Percentiles rank a stretch among this genome's conserved stretches.
These are phyloP conservation scores for Lasiodiplodia citricola DNA, from an alignment of 2,329 filamentous ascomycete species.

Conservation along the genomic window DNA sequence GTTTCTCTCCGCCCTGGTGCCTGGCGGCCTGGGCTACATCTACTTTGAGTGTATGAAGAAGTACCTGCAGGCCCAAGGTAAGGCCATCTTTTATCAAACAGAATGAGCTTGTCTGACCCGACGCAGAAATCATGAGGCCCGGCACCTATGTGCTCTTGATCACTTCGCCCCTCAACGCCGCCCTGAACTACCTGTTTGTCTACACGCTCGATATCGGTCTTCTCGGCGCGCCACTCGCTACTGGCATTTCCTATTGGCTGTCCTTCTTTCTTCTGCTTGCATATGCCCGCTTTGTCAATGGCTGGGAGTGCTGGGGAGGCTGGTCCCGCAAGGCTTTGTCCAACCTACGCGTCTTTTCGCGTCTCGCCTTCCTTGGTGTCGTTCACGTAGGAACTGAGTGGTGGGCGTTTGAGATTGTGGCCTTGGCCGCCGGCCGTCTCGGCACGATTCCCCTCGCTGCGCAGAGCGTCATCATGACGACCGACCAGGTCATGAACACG, in stretches of 20 bases:
- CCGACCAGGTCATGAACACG: conserved; percentile 82
- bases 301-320: conserved; percentile 81
- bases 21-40: conserved; percentile 83
- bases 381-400: conserved; percentile 89
- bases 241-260: conserved; percentile 83
- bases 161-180: conserved; percentile 64
- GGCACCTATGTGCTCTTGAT: conserved; percentile 68
- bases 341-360: conserved; percentile 73
- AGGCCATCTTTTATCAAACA: conserved; percentile 7
- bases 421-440: conserved; percentile 78
- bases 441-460: conserved; percentile 80
- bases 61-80: conserved; percentile 63
- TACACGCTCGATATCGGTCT: conserved; percentile 74
- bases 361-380: conserved; percentile 75
- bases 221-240: conserved; percentile 80
- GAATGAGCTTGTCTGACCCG: conserved; percentile 27
- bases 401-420: conserved; percentile 95
- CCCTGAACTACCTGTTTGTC: conserved; percentile 71
- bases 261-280: conserved; percentile 77
- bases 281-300: conserved; percentile 73
- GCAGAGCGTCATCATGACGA: conserved; percentile 88
- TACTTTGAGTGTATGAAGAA: conserved; percentile 81
- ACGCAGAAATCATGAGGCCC: conserved; percentile 64
- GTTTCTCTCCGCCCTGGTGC: conserved; percentile 76
- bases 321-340: conserved; percentile 67